Percentiles rank a stretch among this genome's conserved stretches.
phyloP scores from a whole-genome alignment of 2,329 filamentous ascomycete genomes.

The Zymoseptoria crescenta region DNA sequence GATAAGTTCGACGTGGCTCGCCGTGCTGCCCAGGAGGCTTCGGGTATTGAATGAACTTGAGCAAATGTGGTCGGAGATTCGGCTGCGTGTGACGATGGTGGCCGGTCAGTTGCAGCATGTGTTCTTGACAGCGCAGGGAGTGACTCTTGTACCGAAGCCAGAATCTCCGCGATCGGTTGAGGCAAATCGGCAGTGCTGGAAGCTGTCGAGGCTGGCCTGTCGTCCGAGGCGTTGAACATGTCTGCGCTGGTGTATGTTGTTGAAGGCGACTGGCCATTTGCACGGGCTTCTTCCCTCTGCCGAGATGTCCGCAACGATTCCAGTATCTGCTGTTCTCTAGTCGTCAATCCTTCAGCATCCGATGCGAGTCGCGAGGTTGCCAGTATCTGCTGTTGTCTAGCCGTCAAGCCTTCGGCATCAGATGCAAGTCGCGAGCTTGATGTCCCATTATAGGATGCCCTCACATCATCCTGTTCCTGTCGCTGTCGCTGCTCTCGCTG shows the following conservation, averaged over 20 bases:
- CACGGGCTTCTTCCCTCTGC: conserved; percentile 36
- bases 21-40: conserved; percentile 9
- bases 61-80: conserved; percentile 9
- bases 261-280: conserved; percentile 32
- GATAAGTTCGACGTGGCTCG: conserved; percentile 2
- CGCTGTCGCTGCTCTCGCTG: conserved; percentile 28
- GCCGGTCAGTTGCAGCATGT: conserved; percentile 13
- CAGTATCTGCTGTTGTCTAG: conserved; percentile 39
- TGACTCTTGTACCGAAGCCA: conserved; percentile 20
- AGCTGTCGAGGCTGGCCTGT: conserved; percentile 8
- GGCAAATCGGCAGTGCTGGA: conserved; percentile 10
- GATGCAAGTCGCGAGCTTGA: conserved; percentile 4
- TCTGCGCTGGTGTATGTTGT: conserved; percentile 37
- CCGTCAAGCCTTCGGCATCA: conserved; percentile 40
- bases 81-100: conserved; percentile 2
- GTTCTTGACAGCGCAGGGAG: conserved; percentile 24
- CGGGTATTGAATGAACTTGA: conserved; percentile 8
- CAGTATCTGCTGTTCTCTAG: conserved; percentile 39
- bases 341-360: conserved; percentile 40
- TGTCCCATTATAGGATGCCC: conserved; percentile 4
- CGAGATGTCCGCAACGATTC: conserved; percentile 38
- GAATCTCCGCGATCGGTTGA: conserved; percentile 20
- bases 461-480: conserved; percentile 4
- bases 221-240: conserved; percentile 19
- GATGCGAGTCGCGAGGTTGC: conserved; percentile 13